Conservation (phyloP, 1,284 basidiomycete species). For the Fomes fomentarius region DNA sequence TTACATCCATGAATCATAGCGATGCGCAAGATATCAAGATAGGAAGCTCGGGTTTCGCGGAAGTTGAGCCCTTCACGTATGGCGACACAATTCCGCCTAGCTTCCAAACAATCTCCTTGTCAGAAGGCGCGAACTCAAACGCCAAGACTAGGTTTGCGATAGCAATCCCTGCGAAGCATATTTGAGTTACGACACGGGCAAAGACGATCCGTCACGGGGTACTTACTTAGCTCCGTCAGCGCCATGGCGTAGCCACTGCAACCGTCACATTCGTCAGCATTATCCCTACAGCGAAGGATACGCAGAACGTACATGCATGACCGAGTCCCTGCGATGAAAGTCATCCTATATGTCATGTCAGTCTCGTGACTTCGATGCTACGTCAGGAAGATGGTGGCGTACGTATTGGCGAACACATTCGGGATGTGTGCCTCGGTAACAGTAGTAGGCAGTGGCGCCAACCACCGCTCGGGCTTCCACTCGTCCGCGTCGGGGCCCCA, state of each 20-base stretch:
- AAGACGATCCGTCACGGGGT: no score
- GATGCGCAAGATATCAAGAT: constrained; percentile 8
- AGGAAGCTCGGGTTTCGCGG: constrained; percentile 19
- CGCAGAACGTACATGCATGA: constrained; percentile 34
- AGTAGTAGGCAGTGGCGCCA: constrained; percentile 31
- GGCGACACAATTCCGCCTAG: constrained; percentile 18
- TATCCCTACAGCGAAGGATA: no score
- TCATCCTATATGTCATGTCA: constrained; percentile 21
- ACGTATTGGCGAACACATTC: constrained; percentile 31
- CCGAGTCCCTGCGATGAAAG: constrained; percentile 31
- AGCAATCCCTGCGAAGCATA: constrained; percentile 5
- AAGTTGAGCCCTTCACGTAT: constrained; percentile 13
- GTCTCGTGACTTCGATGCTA: not conserved
- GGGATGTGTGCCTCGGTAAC: constrained; percentile 27
- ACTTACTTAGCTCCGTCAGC: constrained; percentile 6
- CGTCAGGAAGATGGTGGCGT: not conserved
- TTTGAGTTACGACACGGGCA: not conserved
- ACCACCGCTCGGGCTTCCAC: constrained; percentile 45
- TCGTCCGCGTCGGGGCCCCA: constrained; percentile 47
- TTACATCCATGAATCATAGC: not conserved
- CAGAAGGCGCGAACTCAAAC: constrained; percentile 9
- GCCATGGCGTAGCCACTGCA: constrained; percentile 10
- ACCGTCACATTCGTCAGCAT: not conserved
- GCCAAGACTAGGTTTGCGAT: constrained; percentile 5
- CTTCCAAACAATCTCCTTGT: constrained; percentile 26